Conservation (phyloP, 306 rosid species). For the Comarum palustre region DNA sequence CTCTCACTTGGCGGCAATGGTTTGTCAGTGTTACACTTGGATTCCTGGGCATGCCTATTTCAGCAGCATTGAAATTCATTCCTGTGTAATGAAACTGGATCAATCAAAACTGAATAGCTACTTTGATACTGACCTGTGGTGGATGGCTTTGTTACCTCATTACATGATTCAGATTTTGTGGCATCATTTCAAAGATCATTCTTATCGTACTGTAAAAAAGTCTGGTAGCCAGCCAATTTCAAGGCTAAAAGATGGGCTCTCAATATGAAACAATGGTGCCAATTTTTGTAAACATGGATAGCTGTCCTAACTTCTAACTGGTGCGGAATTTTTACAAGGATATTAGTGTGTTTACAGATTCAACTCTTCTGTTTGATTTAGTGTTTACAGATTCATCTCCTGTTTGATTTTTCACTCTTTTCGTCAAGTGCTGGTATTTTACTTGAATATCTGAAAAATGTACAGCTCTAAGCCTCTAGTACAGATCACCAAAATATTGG, state of each 20-base stretch:
- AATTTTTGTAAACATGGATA: slow-evolving; percentile 1
- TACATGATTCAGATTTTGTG: slow-evolving; percentile 9
- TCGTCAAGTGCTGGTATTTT: too few relatives aligned
- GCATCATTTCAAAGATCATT: slow-evolving; percentile 13
- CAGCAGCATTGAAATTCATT: slow-evolving; percentile 77
- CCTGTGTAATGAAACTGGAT: slow-evolving; percentile 52
- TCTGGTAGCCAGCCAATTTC: slow-evolving; percentile 11
- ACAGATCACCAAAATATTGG: too few relatives aligned
- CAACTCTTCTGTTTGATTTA: background rate
- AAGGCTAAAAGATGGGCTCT: slow-evolving; percentile 10
- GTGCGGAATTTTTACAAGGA: background rate
- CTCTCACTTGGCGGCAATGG: slow-evolving; percentile 76
- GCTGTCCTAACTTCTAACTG: slow-evolving; percentile 6
- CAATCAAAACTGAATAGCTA: slow-evolving; percentile 32
- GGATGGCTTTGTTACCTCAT: slow-evolving; percentile 17
- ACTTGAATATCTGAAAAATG: too few relatives aligned
- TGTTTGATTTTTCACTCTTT: too few relatives aligned
- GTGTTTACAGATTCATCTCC: too few relatives aligned
- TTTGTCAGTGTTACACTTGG: slow-evolving; percentile 56
- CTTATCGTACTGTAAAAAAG: slow-evolving; percentile 8
- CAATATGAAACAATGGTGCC: background rate
- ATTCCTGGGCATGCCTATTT: slow-evolving; percentile 86
- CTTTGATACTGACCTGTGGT: slow-evolving; percentile 10
- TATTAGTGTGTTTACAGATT: background rate
- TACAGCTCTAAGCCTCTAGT: too few relatives aligned